Percentiles rank a stretch among this genome's conserved stretches.
phyloP scores from a whole-genome alignment of 1,139 yeast genomes.

The Saccharomycopsis hybrid region DNA sequence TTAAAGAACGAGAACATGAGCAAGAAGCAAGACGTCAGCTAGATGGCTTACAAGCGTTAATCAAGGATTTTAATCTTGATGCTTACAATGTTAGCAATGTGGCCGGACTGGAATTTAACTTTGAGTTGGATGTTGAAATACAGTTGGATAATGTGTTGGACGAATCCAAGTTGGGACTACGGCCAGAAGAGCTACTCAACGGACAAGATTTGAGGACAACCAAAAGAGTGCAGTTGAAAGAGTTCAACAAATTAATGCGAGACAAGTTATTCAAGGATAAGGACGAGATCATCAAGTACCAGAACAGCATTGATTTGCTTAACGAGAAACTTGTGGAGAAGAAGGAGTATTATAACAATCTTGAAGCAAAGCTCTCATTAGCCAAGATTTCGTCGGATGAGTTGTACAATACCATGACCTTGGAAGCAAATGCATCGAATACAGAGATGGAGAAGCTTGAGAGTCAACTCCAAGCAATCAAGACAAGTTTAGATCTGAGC shows the following conservation, averaged over 20 bases:
- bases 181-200: slow-evolving; percentile 35
- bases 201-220: slow-evolving; percentile 33
- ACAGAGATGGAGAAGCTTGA: slow-evolving; percentile 64
- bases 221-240: slow-evolving; percentile 35
- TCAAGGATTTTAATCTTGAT: slow-evolving; percentile 50
- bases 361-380: slow-evolving; percentile 51
- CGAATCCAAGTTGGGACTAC: slow-evolving; percentile 32
- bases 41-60: slow-evolving; percentile 44
- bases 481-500: slow-evolving; percentile 48
- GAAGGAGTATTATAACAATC: slow-evolving; percentile 50
- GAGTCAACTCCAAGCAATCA: slow-evolving; percentile 51
- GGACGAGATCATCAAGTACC: slow-evolving; percentile 53
- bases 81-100: slow-evolving; percentile 41
- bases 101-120: slow-evolving; percentile 30
- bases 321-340: slow-evolving; percentile 51
- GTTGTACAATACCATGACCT: slow-evolving; percentile 48
- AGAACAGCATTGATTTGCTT: slow-evolving; percentile 52
- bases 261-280: slow-evolving; percentile 46
- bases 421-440: slow-evolving; percentile 48
- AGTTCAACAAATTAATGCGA: slow-evolving; percentile 43
- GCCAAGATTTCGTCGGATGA: slow-evolving; percentile 52
- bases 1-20: slow-evolving; percentile 38
- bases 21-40: slow-evolving; percentile 40
- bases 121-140: slow-evolving; percentile 33
- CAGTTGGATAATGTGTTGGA: slow-evolving; percentile 33